phyloP scores from a whole-genome alignment of 2,329 filamentous ascomycete species.

The Graphilbum fragrans region DNA sequence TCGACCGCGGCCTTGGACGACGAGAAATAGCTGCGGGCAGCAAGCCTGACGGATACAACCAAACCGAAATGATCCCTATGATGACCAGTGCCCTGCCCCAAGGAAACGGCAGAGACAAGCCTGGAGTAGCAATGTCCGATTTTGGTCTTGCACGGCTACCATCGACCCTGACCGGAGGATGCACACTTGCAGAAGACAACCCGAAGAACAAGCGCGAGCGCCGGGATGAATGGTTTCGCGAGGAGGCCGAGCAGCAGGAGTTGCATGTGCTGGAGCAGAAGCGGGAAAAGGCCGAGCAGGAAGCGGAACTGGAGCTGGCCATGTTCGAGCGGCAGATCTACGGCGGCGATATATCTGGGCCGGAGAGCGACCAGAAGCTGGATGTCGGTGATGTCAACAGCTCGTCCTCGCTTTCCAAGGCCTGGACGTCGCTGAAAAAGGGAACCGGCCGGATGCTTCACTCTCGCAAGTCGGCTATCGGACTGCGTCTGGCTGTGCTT shows the following conservation, averaged over 20 bases:
- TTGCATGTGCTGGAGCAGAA: neutral
- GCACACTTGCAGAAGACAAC: constrained; percentile 1
- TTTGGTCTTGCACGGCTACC: constrained; percentile 4
- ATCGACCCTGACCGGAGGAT: constrained; percentile 1
- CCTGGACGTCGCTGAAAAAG: constrained; percentile 7
- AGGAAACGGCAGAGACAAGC: neutral
- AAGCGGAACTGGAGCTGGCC: neutral
- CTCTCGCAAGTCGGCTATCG: constrained; percentile 5
- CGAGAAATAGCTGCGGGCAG: neutral
- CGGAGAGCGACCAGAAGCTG: neutral
- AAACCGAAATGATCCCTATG: neutral
- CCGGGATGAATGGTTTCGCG: constrained; percentile 7
- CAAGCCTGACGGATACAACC: neutral
- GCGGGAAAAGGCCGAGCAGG: neutral
- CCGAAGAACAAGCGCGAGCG: constrained; percentile 5
- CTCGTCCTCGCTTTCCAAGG: constrained; percentile 4
- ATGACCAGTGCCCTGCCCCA: neutral
- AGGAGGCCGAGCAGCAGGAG: constrained; percentile 1
- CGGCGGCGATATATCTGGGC: neutral
- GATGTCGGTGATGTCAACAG: neutral
- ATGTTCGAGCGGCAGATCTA: neutral
- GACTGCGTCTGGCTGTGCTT: too few relatives aligned
- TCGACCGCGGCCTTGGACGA: neutral
- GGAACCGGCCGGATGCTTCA: constrained; percentile 3
- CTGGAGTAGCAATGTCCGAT: constrained; percentile 3